phyloP scores from a whole-genome alignment of 2,329 filamentous ascomycete species.

The Phaeosphaeria sp. region DNA sequence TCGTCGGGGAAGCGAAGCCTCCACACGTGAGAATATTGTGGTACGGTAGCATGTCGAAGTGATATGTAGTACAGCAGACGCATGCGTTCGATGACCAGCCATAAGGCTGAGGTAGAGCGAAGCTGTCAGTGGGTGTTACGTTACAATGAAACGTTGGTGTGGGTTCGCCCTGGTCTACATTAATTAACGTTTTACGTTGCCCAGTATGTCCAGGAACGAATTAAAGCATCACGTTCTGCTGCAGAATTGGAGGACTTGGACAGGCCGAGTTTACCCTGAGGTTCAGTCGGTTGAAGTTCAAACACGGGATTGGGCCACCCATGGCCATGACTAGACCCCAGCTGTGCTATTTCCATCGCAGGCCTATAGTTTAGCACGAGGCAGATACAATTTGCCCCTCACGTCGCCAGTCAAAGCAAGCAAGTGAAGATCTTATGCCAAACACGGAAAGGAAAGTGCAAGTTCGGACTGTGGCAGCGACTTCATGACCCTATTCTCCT shows the following conservation, averaged over 20 bases:
- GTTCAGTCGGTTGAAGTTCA: neutral
- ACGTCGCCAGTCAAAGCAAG: neutral
- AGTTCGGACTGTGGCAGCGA: neutral
- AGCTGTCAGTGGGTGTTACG: neutral
- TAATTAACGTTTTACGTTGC: neutral
- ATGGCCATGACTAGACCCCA: neutral
- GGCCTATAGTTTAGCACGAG: neutral
- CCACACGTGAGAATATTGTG: neutral
- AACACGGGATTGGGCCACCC: neutral
- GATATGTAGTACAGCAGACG: neutral
- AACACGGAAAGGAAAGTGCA: neutral
- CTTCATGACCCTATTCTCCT: neutral
- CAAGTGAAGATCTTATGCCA: neutral
- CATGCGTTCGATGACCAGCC: neutral
- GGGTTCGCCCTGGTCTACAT: neutral
- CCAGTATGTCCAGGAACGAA: neutral
- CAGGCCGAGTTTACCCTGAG: neutral
- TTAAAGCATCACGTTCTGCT: neutral
- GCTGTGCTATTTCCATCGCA: neutral
- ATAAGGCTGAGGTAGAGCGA: neutral
- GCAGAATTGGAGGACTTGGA: neutral
- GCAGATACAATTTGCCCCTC: neutral
- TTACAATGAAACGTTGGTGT: neutral
- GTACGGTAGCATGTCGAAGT: neutral
- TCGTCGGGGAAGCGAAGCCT: neutral